Evolutionary conservation across 768 basidiomycete genomes (phyloP).

Genomic region (Rhodotorula graminis): DNA sequence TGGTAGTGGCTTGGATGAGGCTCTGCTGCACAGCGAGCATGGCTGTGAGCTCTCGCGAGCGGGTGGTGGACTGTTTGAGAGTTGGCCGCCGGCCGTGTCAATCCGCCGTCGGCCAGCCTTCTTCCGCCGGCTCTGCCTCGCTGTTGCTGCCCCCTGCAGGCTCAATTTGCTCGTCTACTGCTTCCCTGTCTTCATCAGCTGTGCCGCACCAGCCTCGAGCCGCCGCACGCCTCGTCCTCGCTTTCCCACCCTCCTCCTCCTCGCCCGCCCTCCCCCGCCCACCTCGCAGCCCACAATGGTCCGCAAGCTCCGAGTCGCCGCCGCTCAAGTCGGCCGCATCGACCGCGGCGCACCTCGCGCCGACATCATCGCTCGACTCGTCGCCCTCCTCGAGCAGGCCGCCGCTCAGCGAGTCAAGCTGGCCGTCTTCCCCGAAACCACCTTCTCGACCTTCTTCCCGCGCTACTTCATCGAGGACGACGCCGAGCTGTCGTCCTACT

Average conservation of each 20-base stretch:
- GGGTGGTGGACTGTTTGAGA: no score
- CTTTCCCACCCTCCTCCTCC: neutral
- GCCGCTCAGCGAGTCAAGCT: conserved; percentile 13
- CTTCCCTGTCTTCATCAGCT: no score
- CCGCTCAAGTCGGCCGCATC: conserved; percentile 46
- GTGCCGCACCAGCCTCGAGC: neutral
- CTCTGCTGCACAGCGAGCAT: no score
- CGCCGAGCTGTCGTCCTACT: conserved; percentile 42
- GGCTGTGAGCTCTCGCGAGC: no score
- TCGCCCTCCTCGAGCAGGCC: conserved; percentile 39
- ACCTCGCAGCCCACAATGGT: conserved; percentile 18
- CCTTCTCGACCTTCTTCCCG: conserved; percentile 45
- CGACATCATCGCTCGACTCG: conserved; percentile 41
- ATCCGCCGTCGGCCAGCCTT: no score
- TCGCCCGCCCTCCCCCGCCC: neutral
- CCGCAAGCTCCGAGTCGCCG: conserved; percentile 45
- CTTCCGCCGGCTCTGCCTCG: no score
- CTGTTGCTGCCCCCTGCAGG: no score
- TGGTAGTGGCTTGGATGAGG: no score
- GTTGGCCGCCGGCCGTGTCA: no score
- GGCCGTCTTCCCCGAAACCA: conserved; percentile 34
- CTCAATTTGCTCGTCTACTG: no score
- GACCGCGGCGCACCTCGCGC: conserved; percentile 40
- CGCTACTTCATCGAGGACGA: conserved; percentile 44
- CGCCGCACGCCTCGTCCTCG: neutral